Percentiles rank a stretch among this genome's conserved stretches.
Conservation (phyloP, 257 asterid genomes). For the Solanum paucissectum region DNA sequence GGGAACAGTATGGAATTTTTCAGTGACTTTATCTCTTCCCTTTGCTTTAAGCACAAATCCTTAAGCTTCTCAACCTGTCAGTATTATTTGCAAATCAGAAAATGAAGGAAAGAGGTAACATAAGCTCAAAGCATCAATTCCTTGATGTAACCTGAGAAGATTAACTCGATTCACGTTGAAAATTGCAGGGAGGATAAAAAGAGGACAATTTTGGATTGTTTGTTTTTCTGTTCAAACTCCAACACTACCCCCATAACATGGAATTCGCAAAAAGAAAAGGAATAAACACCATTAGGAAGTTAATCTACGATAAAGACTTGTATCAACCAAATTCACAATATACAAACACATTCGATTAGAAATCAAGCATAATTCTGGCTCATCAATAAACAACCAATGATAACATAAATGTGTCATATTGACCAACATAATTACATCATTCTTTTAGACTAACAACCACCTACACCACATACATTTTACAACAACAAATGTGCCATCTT, state of each 20-base stretch:
- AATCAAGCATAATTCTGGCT: not conserved
- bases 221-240: not conserved
- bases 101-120: not conserved
- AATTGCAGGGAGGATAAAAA: not conserved
- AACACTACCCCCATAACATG: not conserved
- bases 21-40: slow-evolving; percentile 86
- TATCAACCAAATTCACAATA: not conserved
- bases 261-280: not conserved
- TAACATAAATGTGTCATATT: not conserved
- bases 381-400: not conserved
- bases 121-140: not conserved
- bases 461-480: not conserved
- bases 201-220: not conserved
- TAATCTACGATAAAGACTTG: not conserved
- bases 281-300: not conserved
- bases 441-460: not conserved
- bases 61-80: slow-evolving; percentile 84
- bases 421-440: not conserved
- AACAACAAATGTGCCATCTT: not conserved
- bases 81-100: not conserved
- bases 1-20: slow-evolving; percentile 77
- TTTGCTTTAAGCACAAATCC: slow-evolving; percentile 91
- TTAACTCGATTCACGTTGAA: not conserved
- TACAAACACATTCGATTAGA: not conserved
- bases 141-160: not conserved